These are phyloP conservation scores for Climacium dendroides DNA, from an alignment of 225 moss, liverwort and hornwort genomes.

Conservation along the genomic window DNA sequence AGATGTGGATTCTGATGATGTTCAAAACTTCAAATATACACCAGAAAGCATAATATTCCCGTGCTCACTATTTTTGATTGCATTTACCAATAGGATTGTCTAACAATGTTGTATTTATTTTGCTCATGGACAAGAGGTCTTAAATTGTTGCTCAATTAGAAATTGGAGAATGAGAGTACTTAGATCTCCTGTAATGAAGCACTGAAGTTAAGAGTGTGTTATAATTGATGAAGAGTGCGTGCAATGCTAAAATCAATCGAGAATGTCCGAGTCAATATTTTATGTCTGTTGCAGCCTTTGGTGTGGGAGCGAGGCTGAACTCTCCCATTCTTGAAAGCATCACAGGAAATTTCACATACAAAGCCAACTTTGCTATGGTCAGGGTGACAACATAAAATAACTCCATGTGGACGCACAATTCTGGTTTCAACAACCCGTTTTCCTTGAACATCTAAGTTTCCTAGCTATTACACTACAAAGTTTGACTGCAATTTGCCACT, in stretches of 20 bases:
- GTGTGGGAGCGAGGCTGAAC: slow-evolving; percentile 8
- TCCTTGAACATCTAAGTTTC: slow-evolving; percentile 29
- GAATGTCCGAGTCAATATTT: background rate
- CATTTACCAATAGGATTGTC: background rate
- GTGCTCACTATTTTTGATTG: background rate
- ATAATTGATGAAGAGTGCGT: background rate
- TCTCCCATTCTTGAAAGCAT: slow-evolving; percentile 13
- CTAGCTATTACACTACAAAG: slow-evolving; percentile 20
- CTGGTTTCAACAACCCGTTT: slow-evolving; percentile 11
- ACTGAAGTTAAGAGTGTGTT: background rate
- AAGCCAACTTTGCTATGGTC: slow-evolving; percentile 22
- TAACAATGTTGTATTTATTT: background rate
- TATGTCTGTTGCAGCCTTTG: slow-evolving; percentile 3
- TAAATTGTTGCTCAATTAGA: background rate
- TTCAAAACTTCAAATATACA: background rate
- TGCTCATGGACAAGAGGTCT: too few relatives aligned
- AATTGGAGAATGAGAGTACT: background rate
- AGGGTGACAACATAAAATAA: slow-evolving; percentile 9
- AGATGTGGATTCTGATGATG: background rate
- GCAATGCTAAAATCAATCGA: background rate
- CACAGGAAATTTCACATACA: slow-evolving; percentile 1
- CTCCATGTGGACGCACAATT: background rate
- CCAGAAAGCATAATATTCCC: background rate
- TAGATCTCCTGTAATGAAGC: background rate
- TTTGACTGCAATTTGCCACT: slow-evolving; percentile 3